A percentile compares a stretch with the other conserved stretches of the same genome.
Conservation (phyloP, 345 rosid genomes). For the Mallotus nudiflorus region DNA sequence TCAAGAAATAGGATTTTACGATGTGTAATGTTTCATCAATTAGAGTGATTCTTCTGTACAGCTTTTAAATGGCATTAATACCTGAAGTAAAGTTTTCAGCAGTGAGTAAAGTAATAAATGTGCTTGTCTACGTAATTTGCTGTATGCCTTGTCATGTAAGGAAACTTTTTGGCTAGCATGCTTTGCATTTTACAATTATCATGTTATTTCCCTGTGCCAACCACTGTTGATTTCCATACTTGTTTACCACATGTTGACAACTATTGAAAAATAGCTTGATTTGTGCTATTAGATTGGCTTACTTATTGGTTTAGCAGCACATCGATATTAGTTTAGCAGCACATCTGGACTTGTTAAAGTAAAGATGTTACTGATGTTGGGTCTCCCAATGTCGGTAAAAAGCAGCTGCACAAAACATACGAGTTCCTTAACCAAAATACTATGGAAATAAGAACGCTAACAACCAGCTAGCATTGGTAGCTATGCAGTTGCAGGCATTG, state of each 20-base stretch:
- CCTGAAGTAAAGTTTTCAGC: constrained; percentile 2
- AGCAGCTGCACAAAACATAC: not conserved
- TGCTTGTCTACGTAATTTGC: not conserved
- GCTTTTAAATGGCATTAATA: not conserved
- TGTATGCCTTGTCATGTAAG: not conserved
- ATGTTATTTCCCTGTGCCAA: not conserved
- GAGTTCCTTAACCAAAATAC: not conserved
- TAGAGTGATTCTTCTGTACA: not conserved
- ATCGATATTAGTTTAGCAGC: too few species aligned
- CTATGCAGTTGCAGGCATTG: too few species aligned
- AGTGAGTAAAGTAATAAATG: not conserved
- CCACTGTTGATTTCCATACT: not conserved
- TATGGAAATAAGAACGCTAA: not conserved
- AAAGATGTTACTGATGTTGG: not conserved
- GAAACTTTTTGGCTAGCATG: not conserved
- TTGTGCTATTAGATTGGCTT: too few species aligned
- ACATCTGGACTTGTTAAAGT: not conserved
- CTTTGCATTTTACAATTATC: not conserved
- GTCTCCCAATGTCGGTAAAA: not conserved
- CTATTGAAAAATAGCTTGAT: not conserved
- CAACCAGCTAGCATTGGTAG: too few species aligned
- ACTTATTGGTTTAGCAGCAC: too few species aligned
- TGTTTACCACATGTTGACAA: not conserved
- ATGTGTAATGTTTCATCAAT: too few species aligned
- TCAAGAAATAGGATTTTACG: too few species aligned